Base-by-base conservation (phyloP, 176 grass and related monocot genomes). In the Zizania latifolia region DNA sequence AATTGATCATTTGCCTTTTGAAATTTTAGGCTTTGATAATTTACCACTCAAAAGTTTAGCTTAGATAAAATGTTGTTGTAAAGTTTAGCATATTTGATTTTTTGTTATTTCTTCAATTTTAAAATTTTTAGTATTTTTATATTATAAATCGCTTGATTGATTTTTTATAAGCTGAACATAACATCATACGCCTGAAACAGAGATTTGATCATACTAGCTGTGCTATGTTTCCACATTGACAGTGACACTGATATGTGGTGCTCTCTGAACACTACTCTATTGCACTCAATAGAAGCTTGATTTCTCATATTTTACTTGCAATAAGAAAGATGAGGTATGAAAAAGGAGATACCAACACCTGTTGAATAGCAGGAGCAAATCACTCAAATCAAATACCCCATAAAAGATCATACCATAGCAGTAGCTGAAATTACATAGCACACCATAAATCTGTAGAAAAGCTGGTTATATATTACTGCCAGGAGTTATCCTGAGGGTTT, bases 401-500 rank as follows among this genome's bases (percentile, higher is more conserved):
- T 30, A 30, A 61, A 71, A 32, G 3, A 3, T 22, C 44, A 44
- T n/a, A 60, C 2, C 62, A 39, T 60, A 54, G 4, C 39, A 39
- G 17, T 39, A 70, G 62, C 3, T 60, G 2, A 41, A 59, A 8
- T 68, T 31, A 74, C 22, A 74, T 44, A 65, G 17, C 51, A 72
- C 5, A 4, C 32, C 8, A 24, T 26, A 70, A 32, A 26, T 33
- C 2, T 78, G 33, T 34, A 57, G 45, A 77, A 46, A 51, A 53
- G 13, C 24, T 39, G 39, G 12, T 39, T 15, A 38, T 78, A 72
- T 35, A 66, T n/a, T n/a, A 68, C 23, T 5, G 6, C 19, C 62
- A 55, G 6, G 78, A 67, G 59, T 74, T 78, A 23, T 23, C 37
- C 14, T 43, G 33, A 83, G 51, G 28, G 21, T 81, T 75, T 62